Evolutionary conservation across 2,329 filamentous ascomycete genomes (phyloP), one percentile per base, ranked within the genome.

Genomic region (Huntiella moniliformis): DNA sequence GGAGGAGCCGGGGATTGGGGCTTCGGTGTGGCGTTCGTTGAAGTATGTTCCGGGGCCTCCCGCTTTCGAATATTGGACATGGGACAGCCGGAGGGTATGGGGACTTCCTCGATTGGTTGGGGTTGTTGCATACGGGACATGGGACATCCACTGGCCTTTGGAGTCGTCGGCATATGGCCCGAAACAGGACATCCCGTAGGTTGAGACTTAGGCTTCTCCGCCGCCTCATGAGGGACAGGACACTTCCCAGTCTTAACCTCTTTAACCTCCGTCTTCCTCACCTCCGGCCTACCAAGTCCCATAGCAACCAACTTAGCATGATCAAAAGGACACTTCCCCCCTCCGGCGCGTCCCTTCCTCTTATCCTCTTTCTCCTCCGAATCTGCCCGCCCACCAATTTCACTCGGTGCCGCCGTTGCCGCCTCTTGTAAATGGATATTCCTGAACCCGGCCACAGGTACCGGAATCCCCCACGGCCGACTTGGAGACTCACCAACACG

Each of bases 401-500:
- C 22, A 11, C 34, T 35, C 11, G 31, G 28, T 16, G 40, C 40
- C 11, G 6, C 40, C 22, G 33, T 32, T 7, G 28, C 40, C 13
- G 40, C 28, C 7, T 33, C 31, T 8, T 32, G 28, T 4, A 17
- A 13, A 2, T 28, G n/a, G 17, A 15, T 5, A 34, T 42, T 42
- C 40, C 22, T 42, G 31, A 42, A 42, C 11, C 22, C n/a, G 11
- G 40, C 33, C 65, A 74, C 60, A 2, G 87, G 87, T 0, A 95
- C 79, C 4, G 76, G 74, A 44, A 95, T 93, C 4, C 87, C 87
- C 87, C 87, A 95, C 11, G 88, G 88, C 38, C 88, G 72, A 59
- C 82, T 93, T 4, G 88, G 88, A 11, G 84, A 93, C 61, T 96
- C 88, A 38, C 88, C 88, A 16, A 96, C 77, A n/a, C 88, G 73